phyloP scores from a whole-genome alignment of 228 moss, liverwort and hornwort species.

The Sphagnum fallax region DNA sequence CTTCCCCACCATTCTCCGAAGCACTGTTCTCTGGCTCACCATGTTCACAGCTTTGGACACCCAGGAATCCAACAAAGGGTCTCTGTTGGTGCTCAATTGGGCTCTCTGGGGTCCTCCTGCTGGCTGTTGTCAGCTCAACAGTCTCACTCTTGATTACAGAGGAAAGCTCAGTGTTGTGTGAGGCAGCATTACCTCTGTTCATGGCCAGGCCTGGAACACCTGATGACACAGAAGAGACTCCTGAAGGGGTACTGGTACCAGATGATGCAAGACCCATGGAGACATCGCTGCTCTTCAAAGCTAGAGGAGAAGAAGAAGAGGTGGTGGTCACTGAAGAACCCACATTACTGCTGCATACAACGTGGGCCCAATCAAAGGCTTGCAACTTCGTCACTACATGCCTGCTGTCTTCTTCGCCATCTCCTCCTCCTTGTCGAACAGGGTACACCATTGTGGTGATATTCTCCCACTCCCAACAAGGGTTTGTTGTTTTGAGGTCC shows the following conservation, averaged over 20 bases:
- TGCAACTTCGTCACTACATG: conserved; percentile 10
- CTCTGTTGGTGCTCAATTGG: conserved; percentile 37
- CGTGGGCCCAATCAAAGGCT: conserved; percentile 39
- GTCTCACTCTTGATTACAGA: conserved; percentile 21
- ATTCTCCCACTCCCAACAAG: conserved; percentile 62
- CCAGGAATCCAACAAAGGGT: conserved; percentile 36
- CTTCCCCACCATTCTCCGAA: conserved; percentile 14
- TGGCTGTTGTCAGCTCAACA: conserved; percentile 22
- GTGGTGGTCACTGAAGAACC: not conserved
- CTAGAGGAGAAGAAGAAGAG: too few relatives aligned
- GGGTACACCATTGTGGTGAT: conserved; percentile 29
- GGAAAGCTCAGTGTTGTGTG: not conserved
- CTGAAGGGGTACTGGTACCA: conserved; percentile 15
- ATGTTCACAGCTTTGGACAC: conserved; percentile 10
- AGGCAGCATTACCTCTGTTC: conserved; percentile 17
- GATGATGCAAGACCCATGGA: conserved; percentile 32
- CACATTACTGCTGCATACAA: conserved; percentile 14
- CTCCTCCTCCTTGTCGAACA: conserved; percentile 29
- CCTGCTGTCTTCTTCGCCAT: not conserved
- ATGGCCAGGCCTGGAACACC: conserved; percentile 45
- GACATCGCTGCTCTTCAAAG: conserved; percentile 27
- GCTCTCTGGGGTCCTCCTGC: conserved; percentile 17
- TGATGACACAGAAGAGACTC: conserved; percentile 23
- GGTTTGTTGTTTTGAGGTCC: conserved; percentile 55
- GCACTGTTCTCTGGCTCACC: conserved; percentile 6